Evolutionary conservation across 768 basidiomycete genomes (phyloP), one percentile per base, ranked within the genome.

Genomic region (Boletus vinaceobasis): DNA sequence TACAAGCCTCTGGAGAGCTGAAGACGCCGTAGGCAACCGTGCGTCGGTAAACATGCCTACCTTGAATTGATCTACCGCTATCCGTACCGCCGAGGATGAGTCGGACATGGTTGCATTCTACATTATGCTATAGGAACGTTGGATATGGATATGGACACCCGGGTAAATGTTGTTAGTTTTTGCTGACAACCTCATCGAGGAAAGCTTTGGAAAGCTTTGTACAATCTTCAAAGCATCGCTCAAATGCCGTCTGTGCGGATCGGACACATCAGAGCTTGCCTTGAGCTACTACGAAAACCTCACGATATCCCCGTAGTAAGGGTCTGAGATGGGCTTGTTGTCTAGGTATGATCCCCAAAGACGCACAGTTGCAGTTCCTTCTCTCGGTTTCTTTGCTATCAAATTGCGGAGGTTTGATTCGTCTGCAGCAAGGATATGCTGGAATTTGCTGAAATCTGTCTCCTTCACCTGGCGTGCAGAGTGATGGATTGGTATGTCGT

Each of bases 1-100:
- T 6, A 98, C 95, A 4, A 87, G 90, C 53, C 80, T 98, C 23
- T 98, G 95, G 95, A 87, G 85, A 64, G 82, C 89, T 8, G 93
- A 92, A 65, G 90, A 93, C 64, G 90, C 90, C 7, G 74, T 88
- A 48, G 83, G 84, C 43, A 88, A 77, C 62, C 83, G 85, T 55
- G 90, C 91, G n/a, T 81, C 90, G 5, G 88, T 91, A 15, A 79
- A 86, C 60, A 93, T 93, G 91, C 91, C 91, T 36, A 93, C 88
- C 26, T 82, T 89, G 65, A 70, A 82, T 31, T 70, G 51, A 65
- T 38, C 19, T 35, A 14, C 21, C 43, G 29, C 32, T 46, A 48
- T 52, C 15, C n/a, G 21, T 37, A 43, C 29, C 1, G 19, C 31
- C 36, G 48, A 44, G 43, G 44, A 40, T 48, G 38, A 36, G 35